Percentiles rank a stretch among this genome's conserved stretches.
Conservation (phyloP, 1,139 yeast species). For the Saccharomyces hybrid region DNA sequence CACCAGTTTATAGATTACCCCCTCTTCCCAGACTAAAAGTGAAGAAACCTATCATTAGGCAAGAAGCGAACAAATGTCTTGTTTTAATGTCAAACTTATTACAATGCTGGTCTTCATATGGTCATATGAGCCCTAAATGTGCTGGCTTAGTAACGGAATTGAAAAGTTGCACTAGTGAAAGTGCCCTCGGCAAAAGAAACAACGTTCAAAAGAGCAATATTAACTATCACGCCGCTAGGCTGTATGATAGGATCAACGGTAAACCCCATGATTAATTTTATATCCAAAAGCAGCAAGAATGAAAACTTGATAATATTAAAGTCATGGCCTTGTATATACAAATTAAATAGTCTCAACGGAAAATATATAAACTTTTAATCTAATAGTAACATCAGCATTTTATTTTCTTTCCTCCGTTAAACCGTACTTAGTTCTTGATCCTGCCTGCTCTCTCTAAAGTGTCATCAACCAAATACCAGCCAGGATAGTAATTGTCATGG, state of each 20-base stretch:
- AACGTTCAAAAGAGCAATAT: slow-evolving; percentile 35
- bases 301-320: background rate
- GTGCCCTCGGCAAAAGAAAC: slow-evolving; percentile 22
- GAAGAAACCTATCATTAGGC: slow-evolving; percentile 52
- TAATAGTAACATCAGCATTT: slow-evolving; percentile 1
- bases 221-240: slow-evolving; percentile 77
- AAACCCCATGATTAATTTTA: slow-evolving; percentile 53
- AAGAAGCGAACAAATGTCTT: slow-evolving; percentile 60
- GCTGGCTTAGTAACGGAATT: slow-evolving; percentile 50
- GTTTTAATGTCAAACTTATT: slow-evolving; percentile 78
- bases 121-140: slow-evolving; percentile 70
- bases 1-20: slow-evolving; percentile 43
- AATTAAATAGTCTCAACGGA: background rate
- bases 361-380: background rate
- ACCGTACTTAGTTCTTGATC: slow-evolving; percentile 7
- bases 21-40: slow-evolving; percentile 71
- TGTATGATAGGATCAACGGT: slow-evolving; percentile 71
- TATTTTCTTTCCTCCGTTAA: background rate
- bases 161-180: slow-evolving; percentile 38
- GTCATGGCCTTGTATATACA: background rate
- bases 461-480: slow-evolving; percentile 30
- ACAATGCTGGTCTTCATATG: slow-evolving; percentile 95
- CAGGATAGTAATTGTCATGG: slow-evolving; percentile 23
- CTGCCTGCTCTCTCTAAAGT: slow-evolving; percentile 30
- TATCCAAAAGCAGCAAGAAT: slow-evolving; percentile 1